A percentile compares a stretch with the other conserved stretches of the same genome.
Conservation (phyloP, 225 moss, liverwort and hornwort species). For the Straminergon stramineum region DNA sequence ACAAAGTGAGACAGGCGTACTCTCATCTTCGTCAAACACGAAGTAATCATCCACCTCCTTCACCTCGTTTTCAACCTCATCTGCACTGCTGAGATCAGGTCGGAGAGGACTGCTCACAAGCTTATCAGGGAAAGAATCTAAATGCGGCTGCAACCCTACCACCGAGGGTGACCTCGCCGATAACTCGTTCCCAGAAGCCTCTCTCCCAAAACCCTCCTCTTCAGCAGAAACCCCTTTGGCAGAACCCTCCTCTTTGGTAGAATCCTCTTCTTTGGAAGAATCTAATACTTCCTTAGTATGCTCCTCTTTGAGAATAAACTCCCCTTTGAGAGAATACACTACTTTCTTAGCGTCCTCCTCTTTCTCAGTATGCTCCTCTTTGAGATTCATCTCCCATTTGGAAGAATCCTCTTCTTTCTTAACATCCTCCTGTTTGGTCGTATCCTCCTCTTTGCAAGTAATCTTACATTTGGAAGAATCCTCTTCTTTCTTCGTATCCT, state of each 20-base stretch:
- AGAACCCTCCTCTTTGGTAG: background rate
- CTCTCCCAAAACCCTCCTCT: background rate
- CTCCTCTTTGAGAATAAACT: background rate
- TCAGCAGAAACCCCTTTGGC: too few species aligned
- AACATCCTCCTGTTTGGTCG: background rate
- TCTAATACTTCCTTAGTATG: background rate
- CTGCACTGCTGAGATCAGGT: background rate
- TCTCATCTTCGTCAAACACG: slow-evolving; percentile 1
- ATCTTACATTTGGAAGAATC: background rate
- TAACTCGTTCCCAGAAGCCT: background rate
- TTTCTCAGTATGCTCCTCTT: background rate
- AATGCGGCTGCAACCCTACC: background rate
- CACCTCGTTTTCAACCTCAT: slow-evolving; percentile 14
- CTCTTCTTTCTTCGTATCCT: background rate
- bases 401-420: background rate
- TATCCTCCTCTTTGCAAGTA: background rate
- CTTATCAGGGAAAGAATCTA: background rate
- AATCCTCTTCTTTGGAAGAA: background rate
- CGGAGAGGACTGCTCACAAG: background rate
- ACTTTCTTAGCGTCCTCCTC: background rate
- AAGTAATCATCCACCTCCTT: slow-evolving; percentile 15
- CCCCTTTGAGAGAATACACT: too few species aligned
- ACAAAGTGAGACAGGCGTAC: slow-evolving; percentile 9
- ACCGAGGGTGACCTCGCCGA: background rate
- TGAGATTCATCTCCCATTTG: background rate